Evolutionary conservation across 495 filamentous ascomycete species (phyloP), one percentile per base, ranked within the genome.

Genomic region (Staphylotrichum tortipilum): DNA sequence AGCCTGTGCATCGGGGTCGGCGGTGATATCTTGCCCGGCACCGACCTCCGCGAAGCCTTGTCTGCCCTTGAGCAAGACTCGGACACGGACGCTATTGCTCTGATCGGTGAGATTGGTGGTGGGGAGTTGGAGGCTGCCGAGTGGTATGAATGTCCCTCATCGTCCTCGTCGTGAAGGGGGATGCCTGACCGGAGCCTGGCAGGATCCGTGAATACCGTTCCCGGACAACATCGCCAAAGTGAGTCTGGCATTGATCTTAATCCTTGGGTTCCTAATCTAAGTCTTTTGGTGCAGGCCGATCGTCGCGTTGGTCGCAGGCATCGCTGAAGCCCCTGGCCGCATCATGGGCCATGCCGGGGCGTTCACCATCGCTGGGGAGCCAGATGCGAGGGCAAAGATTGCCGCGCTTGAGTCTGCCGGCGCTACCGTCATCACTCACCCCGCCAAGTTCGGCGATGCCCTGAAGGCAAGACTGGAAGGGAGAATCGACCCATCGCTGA

Each of bases 331-430:
- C 7, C 66, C 72, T 14, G 83, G 84, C 1, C 75, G 77, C n/a
- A 76, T 89, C 29, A 92, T 95, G 88, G 89, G 89, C 17, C 89
- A 94, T 66, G 85, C 88, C 12, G 89, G 89, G 14, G 89, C 89
- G 28, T 86, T 87, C 69, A 72, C 77, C 26, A 73, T 79, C 0
- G 70, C 78, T 8, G 82, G 83, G 14, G 86, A 94, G 52, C 80
- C 81, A 7, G 73, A 74, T 48, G 78, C 83, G 0, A 65, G 68
- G 24, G 71, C 71, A 12, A 94, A 94, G 66, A 81, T 86, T 47
- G 72, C 75, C 19, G 75, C 77, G 14, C 74, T 94, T n/a, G 68
- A 84, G 58, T 68, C 73, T 49, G 86, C 80, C 14, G 87, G 87
- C 6, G 85, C 79, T 0, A 79, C 79, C 1, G 83, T 94, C 65